Conservation (phyloP, 2,329 filamentous ascomycete species). For the Laburnicola sp. region DNA sequence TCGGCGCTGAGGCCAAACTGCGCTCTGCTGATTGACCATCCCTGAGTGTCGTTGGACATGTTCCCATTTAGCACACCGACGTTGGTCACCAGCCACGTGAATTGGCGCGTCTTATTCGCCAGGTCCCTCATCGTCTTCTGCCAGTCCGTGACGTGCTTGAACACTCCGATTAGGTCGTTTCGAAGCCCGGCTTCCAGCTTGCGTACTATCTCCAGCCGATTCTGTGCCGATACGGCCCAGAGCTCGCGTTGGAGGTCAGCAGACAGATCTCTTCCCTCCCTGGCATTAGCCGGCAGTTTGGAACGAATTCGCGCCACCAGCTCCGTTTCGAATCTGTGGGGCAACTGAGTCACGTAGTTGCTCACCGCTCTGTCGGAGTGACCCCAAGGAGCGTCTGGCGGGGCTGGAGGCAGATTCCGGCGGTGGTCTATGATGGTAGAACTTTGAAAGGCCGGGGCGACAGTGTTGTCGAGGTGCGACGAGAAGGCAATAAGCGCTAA, state of each 20-base stretch:
- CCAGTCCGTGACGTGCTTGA: constrained; percentile 45
- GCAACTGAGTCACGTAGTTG: constrained; percentile 21
- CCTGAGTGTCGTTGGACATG: constrained; percentile 15
- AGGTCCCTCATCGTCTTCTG: constrained; percentile 30
- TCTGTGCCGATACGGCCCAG: constrained; percentile 33
- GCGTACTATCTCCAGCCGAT: constrained; percentile 30
- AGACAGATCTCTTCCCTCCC: constrained; percentile 26
- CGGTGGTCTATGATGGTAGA: constrained; percentile 24
- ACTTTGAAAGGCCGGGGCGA: constrained; percentile 22
- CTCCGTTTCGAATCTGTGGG: constrained; percentile 22
- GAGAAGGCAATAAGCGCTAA: constrained; percentile 24
- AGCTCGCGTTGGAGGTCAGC: constrained; percentile 37
- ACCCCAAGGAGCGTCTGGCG: constrained; percentile 21
- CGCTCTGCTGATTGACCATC: constrained; percentile 32
- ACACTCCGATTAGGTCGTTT: constrained; percentile 42
- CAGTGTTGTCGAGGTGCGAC: constrained; percentile 16
- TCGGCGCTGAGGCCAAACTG: constrained; percentile 37
- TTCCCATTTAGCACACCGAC: constrained; percentile 42
- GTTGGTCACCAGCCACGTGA: constrained; percentile 44
- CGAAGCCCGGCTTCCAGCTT: constrained; percentile 28
- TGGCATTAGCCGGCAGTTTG: constrained; percentile 21
- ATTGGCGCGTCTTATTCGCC: constrained; percentile 33
- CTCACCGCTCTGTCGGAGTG: constrained; percentile 16
- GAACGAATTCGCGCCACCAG: constrained; percentile 29
- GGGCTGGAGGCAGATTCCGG: constrained; percentile 20